Base-by-base conservation (phyloP, 2,329 filamentous ascomycete species). In the Xylaria hypoxylon region DNA sequence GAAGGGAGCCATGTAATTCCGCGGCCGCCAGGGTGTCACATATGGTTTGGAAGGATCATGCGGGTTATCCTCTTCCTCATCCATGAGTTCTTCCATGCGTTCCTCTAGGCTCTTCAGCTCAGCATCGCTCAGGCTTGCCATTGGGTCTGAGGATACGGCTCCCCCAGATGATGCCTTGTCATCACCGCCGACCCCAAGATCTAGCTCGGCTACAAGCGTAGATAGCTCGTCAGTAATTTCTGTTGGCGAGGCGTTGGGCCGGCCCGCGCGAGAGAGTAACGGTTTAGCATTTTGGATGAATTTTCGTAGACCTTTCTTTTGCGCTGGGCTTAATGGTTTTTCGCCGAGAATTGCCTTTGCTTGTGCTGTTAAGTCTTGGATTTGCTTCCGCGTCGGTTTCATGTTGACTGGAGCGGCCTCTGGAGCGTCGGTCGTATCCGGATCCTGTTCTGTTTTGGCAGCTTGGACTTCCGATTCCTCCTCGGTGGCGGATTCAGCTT, bases 1-100 rank as follows among this genome's bases (percentile, higher is more conserved):
- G 80, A 99, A 99, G 0, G 94, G 90, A 58, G 88, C 86, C 92
- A 99, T 96, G 80, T 88, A 98, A 59, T 91, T 86, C 62, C 94
- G 87, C 13, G 96, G 96, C 70, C 86, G 82, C 96, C 96, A 99
- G 13, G 96, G 96, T 1, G 94, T 97, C 4, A 87, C 87, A 78
- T 99, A 99, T 3, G 96, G 93, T 81, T 97, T 97, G 64, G 79
- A 81, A 52, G 80, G 80, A 79, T 97, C 93, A 66, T 90, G 80
- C 0, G 93, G 91, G 80, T 97, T 97, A 77, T 93, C 88, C 63
- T 85, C 83, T 75, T 92, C 86, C 72, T 87, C 82, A 60, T 83
- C 81, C 52, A 96, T 85, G 28, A 92, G 82, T 42, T 79, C 72
- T 58, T 82, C 81, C 63, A 96, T 85, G 24, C 92, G 82, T 48